phyloP scores from a whole-genome alignment of 352 stramenopile species.

The Pythium phragmitis region DNA sequence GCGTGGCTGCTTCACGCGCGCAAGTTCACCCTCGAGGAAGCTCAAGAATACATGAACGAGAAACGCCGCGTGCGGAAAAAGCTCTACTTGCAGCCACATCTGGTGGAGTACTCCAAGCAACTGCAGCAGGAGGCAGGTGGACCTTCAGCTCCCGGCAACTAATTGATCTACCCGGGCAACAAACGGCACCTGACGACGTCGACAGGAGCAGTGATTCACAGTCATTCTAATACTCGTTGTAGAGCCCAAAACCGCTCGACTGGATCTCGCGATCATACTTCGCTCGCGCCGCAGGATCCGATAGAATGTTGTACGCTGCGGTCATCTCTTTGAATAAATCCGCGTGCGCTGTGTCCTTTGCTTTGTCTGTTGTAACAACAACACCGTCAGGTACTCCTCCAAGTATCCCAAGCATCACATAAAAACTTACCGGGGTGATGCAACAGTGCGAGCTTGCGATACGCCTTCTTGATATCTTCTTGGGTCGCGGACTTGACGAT shows the following conservation, averaged over 20 bases:
- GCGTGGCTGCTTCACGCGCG: slow-evolving; percentile 87
- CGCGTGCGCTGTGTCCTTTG: slow-evolving; percentile 52
- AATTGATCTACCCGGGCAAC: slow-evolving; percentile 3
- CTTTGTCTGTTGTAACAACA: slow-evolving; percentile 50
- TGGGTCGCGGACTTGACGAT: slow-evolving; percentile 50
- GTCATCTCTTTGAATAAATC: slow-evolving; percentile 89
- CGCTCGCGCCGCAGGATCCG: slow-evolving; percentile 46
- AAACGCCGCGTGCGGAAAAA: slow-evolving; percentile 89
- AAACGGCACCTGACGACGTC: too few species aligned
- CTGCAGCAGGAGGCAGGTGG: slow-evolving; percentile 27
- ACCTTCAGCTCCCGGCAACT: neutral
- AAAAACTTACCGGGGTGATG: slow-evolving; percentile 80
- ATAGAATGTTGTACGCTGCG: slow-evolving; percentile 82
- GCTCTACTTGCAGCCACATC: slow-evolving; percentile 88
- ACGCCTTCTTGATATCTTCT: slow-evolving; percentile 88
- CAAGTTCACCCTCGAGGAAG: slow-evolving; percentile 66
- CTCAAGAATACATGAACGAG: slow-evolving; percentile 88
- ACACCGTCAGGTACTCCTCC: neutral
- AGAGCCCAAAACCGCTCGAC: slow-evolving; percentile 57
- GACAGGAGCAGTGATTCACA: neutral
- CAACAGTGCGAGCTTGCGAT: slow-evolving; percentile 83
- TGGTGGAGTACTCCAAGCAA: slow-evolving; percentile 74
- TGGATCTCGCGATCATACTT: slow-evolving; percentile 77
- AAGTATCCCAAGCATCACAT: neutral
- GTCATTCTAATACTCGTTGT: slow-evolving; percentile 32